These are phyloP conservation scores for Lactifluus echinatus DNA, from an alignment of 768 basidiomycete species.

Conservation along the genomic window DNA sequence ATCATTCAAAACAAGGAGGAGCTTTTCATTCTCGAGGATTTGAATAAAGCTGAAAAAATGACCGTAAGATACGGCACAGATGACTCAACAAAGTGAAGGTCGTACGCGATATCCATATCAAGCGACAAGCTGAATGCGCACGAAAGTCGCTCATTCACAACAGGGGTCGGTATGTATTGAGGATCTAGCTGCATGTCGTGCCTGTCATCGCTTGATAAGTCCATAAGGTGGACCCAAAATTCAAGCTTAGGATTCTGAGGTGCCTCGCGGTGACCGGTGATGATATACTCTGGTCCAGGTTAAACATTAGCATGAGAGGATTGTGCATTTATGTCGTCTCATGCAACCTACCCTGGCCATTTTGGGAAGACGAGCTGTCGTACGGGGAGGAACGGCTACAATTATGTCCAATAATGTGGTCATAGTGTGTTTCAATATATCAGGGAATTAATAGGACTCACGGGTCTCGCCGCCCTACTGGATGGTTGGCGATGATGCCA, in stretches of 20 bases:
- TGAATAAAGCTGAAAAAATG: slow-evolving; percentile 10
- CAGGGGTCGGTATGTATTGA: slow-evolving; percentile 6
- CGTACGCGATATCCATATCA: slow-evolving; percentile 3
- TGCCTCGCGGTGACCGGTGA: slow-evolving; percentile 1
- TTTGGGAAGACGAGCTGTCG: neutral
- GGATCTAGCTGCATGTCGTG: slow-evolving; percentile 13
- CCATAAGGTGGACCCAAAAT: neutral
- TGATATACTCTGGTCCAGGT: slow-evolving; percentile 1
- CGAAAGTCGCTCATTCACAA: neutral
- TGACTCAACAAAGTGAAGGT: neutral
- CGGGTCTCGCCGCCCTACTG: neutral
- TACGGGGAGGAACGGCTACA: neutral
- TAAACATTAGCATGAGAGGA: neutral
- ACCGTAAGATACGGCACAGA: neutral
- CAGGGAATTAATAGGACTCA: neutral
- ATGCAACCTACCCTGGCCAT: slow-evolving; percentile 2
- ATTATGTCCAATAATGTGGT: neutral
- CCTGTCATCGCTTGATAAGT: slow-evolving; percentile 4
- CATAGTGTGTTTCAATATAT: neutral
- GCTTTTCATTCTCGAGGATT: slow-evolving; percentile 7
- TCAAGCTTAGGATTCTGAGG: neutral
- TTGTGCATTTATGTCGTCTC: neutral
- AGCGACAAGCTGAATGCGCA: slow-evolving; percentile 1
- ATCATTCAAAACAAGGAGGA: slow-evolving; percentile 9
- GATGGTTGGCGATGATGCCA: neutral